Percentiles rank a stretch among this genome's conserved stretches.
These are phyloP conservation scores for Eucalyptus virginea DNA, from an alignment of 345 rosid genomes.

Conservation along the genomic window DNA sequence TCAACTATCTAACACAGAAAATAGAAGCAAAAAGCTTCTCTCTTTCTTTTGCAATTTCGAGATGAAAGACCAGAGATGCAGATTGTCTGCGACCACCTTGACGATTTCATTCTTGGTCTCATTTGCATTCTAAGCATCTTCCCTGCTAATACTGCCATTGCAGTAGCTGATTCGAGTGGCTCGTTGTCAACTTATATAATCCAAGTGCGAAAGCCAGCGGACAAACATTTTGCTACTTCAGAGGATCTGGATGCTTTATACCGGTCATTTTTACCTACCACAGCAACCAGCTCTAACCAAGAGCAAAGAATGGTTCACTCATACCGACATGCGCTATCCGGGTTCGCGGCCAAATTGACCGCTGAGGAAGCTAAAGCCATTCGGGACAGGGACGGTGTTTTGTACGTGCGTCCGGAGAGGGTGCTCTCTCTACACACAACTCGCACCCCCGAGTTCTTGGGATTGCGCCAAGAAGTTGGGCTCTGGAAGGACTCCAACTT, in stretches of 20 bases:
- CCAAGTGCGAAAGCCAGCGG: conserved; percentile 12
- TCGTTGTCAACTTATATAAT: conserved; percentile 20
- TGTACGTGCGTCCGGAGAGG: conserved; percentile 21
- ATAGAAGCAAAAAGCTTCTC: neutral
- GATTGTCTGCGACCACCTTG: neutral
- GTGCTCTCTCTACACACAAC: conserved; percentile 28
- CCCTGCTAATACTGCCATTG: neutral
- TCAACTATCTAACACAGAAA: neutral
- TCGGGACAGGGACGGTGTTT: conserved; percentile 13
- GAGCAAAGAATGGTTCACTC: conserved; percentile 3
- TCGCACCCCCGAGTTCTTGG: conserved; percentile 29
- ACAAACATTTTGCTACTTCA: neutral
- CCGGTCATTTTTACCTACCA: conserved; percentile 15
- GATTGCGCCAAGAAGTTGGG: conserved; percentile 12
- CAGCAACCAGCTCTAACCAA: neutral
- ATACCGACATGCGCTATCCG: conserved; percentile 7
- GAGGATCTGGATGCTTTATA: conserved; percentile 7
- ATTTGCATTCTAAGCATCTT: neutral
- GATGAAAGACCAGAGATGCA: neutral
- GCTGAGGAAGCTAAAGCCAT: conserved; percentile 17
- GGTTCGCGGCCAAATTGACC: conserved; percentile 27
- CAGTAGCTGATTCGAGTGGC: neutral
- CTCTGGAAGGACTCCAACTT: conserved; percentile 22
- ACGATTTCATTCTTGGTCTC: neutral
- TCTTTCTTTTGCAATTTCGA: neutral